A percentile compares a stretch with the other conserved stretches of the same genome.
Conservation (phyloP, 2,329 filamentous ascomycete genomes). For the Dactylonectria macrodidyma region DNA sequence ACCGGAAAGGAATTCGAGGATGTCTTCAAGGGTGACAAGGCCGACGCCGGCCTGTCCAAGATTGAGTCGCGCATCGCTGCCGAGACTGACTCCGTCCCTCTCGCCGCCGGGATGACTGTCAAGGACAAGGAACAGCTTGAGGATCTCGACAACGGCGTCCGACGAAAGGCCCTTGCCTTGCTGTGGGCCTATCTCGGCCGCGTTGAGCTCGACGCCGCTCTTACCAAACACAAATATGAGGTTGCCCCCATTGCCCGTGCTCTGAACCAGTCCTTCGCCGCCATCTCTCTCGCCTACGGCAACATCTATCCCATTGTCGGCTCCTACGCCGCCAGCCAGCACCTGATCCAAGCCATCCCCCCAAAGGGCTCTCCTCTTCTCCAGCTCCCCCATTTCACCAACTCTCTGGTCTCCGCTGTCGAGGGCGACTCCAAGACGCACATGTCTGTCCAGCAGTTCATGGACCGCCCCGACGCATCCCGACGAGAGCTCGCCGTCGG, state of each 20-base stretch:
- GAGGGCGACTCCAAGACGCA: constrained; percentile 84
- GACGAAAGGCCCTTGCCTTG: constrained; percentile 89
- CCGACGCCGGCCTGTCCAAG: constrained; percentile 85
- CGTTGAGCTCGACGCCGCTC: constrained; percentile 81
- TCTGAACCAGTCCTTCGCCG: constrained; percentile 88
- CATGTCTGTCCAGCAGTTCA: constrained; percentile 87
- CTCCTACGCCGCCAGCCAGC: constrained; percentile 86
- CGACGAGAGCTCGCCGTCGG: constrained; percentile 81
- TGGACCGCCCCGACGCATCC: constrained; percentile 83
- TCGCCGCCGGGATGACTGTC: constrained; percentile 72
- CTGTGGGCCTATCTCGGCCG: constrained; percentile 97
- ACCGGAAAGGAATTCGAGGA: constrained; percentile 88
- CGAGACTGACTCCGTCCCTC: constrained; percentile 66
- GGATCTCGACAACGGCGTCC: constrained; percentile 83
- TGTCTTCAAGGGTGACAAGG: constrained; percentile 82
- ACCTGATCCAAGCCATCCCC: constrained; percentile 89
- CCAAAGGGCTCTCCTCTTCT: constrained; percentile 89
- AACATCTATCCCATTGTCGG: constrained; percentile 86
- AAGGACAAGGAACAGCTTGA: constrained; percentile 85
- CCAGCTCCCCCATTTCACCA: constrained; percentile 90
- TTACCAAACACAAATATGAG: constrained; percentile 91
- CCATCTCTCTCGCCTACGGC: constrained; percentile 90
- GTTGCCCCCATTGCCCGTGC: constrained; percentile 88
- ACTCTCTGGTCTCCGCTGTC: constrained; percentile 74
- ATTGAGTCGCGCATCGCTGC: constrained; percentile 86